Evolutionary conservation across 805 yeast species (phyloP), one percentile per base, ranked within the genome.

Genomic region (Barnettozyma sucrosica): DNA sequence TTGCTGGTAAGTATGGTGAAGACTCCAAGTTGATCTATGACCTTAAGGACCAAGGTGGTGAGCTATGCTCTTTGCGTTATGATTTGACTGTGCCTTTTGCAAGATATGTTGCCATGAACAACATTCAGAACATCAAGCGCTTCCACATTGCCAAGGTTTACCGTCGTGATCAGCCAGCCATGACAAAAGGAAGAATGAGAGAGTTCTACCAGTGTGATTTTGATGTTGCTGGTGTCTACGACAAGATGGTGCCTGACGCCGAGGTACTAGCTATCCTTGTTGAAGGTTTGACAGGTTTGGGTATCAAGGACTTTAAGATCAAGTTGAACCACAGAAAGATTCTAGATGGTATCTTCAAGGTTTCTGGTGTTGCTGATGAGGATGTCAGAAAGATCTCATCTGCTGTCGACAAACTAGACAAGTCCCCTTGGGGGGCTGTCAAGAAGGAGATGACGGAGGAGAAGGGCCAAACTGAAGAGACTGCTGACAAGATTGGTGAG

Each of bases 111-210:
- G 99, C 99, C 18, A 86, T 89, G 88, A 93, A 93, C 72, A 89
- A 87, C 59, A 79, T 93, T 51, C 83, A 88, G 58, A 79, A 74
- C 62, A 92, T 93, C 68, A 93, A 93, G 71, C 79, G 99, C 64
- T 93, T 81, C 66, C 99, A 93, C 70, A 88, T 93, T 55, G 99
- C 99, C 57, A 93, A 93, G 67, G 99, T 93, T 46, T 93, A 93
- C 71, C 83, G 99, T 73, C 85, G 99, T 70, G 99, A 93, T 66
- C 99, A 93, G 70, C 99, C 99, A 5, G 99, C 99, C 8, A 93
- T 93, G 99, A 92, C 98, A 44, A 93, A 93, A 70, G 99, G 99
- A 52, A 81, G 99, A 70, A 93, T 93, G 99, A 86, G 99, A 78
- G 99, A 93, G 69, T 93, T 93, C 63, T 93, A 93, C 68, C 99